Percentiles rank a stretch among this genome's conserved stretches.
phyloP scores from a whole-genome alignment of 2,329 filamentous ascomycete genomes.

The Cylindrodendrum hubeiense region DNA sequence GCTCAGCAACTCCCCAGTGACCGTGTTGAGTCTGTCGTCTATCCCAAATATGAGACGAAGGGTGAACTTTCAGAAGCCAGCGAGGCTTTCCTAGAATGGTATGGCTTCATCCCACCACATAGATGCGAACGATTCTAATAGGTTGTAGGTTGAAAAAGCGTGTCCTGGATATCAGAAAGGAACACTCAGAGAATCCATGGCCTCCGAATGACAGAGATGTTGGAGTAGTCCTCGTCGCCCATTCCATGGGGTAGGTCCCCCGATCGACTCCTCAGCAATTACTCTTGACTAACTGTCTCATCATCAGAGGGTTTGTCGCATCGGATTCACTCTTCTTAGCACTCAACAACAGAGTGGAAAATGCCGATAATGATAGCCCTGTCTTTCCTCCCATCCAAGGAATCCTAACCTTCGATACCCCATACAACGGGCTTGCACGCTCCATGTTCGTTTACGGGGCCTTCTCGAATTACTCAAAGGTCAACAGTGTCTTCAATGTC shows the following conservation, averaged over 20 bases:
- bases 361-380: slow-evolving; percentile 52
- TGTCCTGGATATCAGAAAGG: slow-evolving; percentile 82
- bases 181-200: slow-evolving; percentile 76
- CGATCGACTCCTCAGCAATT: fast-evolving
- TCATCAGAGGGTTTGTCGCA: slow-evolving; percentile 80
- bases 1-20: slow-evolving; percentile 70
- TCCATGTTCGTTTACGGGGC: slow-evolving; percentile 72
- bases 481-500: slow-evolving; percentile 68
- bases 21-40: slow-evolving; percentile 71
- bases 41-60: slow-evolving; percentile 79
- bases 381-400: slow-evolving; percentile 87
- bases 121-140: background rate
- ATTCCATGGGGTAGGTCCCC: slow-evolving; percentile 78
- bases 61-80: slow-evolving; percentile 71
- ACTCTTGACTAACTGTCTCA: background rate
- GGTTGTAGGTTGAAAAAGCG: slow-evolving; percentile 77
- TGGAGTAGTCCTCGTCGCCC: slow-evolving; percentile 82
- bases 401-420: slow-evolving; percentile 86
- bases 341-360: slow-evolving; percentile 69
- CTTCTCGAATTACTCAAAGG: slow-evolving; percentile 70
- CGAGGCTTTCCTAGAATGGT: slow-evolving; percentile 62
- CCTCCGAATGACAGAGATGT: slow-evolving; percentile 86
- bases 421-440: slow-evolving; percentile 76
- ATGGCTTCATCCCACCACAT: slow-evolving; percentile 10
- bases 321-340: slow-evolving; percentile 83